phyloP scores from a whole-genome alignment of 805 yeast species.

The Hanseniaspora meyeri region DNA sequence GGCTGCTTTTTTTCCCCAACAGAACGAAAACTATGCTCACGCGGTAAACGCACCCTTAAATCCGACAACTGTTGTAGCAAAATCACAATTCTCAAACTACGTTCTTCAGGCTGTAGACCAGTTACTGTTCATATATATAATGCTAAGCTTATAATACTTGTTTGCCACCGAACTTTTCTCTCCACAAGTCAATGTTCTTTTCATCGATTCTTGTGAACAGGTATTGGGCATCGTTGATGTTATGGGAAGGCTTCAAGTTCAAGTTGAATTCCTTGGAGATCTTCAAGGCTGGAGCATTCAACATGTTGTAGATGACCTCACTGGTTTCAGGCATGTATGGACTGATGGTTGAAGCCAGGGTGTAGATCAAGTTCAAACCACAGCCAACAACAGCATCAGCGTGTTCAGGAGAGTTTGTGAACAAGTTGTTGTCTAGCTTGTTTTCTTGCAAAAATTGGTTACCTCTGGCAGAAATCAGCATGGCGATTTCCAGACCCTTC shows the following conservation, averaged over 20 bases:
- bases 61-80: no score
- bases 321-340: conserved; percentile 90
- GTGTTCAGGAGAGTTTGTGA: conserved; percentile 58
- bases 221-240: conserved; percentile 82
- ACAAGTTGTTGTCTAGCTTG: conserved; percentile 80
- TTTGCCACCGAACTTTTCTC: conserved; percentile 73
- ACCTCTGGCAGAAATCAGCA: conserved; percentile 86
- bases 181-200: conserved; percentile 76
- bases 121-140: neutral
- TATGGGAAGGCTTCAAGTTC: conserved; percentile 65
- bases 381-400: conserved; percentile 88
- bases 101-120: no score
- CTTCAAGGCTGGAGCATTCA: conserved; percentile 67
- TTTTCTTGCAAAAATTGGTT: conserved; percentile 92
- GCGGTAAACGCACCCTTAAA: no score
- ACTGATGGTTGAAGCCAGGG: conserved; percentile 65
- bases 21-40: no score
- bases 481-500: conserved; percentile 81
- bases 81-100: no score
- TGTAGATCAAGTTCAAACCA: conserved; percentile 76
- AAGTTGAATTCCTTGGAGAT: conserved; percentile 67
- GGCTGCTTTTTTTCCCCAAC: no score
- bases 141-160: conserved; percentile 27
- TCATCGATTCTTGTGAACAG: conserved; percentile 87
- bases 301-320: conserved; percentile 55